Evolutionary conservation across 495 filamentous ascomycete genomes (phyloP).

Genomic region (Daldinia grandis): DNA sequence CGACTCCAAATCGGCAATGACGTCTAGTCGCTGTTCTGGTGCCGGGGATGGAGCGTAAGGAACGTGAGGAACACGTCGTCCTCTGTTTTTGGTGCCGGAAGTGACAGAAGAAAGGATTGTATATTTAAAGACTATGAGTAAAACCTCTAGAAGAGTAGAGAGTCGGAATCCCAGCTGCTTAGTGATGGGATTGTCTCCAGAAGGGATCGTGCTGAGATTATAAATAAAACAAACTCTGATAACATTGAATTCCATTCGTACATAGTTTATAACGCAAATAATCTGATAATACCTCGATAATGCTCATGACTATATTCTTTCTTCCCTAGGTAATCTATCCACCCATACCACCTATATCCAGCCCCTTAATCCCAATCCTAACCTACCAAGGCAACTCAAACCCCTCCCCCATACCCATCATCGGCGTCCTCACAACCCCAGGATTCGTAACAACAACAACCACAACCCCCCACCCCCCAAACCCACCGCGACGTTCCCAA

Average conservation of each 20-base stretch:
- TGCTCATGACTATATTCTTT: background rate
- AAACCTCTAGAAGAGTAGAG: background rate
- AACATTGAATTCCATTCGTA: background rate
- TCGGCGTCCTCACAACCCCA: slow-evolving; percentile 71
- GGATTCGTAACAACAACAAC: slow-evolving; percentile 70
- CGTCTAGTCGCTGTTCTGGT: too few species aligned
- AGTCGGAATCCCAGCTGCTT: too few species aligned
- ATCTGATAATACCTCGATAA: background rate
- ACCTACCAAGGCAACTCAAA: slow-evolving; percentile 60
- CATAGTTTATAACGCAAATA: background rate
- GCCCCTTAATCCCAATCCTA: background rate
- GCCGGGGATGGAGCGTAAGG: too few species aligned
- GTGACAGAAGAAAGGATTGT: background rate
- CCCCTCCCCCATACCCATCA: slow-evolving; percentile 71
- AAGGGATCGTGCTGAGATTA: too few species aligned
- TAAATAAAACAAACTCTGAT: too few species aligned
- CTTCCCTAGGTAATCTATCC: too few species aligned
- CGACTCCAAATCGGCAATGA: too few species aligned
- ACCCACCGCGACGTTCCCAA: slow-evolving; percentile 70
- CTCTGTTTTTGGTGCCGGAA: background rate
- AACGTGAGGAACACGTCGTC: too few species aligned
- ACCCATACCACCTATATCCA: background rate
- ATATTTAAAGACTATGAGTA: background rate
- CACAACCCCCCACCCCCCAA: slow-evolving; percentile 24
- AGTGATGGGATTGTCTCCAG: too few species aligned